Evolutionary conservation across 345 rosid species (phyloP), one percentile per base, ranked within the genome.

Genomic region (Crucihimalaya himalaica): DNA sequence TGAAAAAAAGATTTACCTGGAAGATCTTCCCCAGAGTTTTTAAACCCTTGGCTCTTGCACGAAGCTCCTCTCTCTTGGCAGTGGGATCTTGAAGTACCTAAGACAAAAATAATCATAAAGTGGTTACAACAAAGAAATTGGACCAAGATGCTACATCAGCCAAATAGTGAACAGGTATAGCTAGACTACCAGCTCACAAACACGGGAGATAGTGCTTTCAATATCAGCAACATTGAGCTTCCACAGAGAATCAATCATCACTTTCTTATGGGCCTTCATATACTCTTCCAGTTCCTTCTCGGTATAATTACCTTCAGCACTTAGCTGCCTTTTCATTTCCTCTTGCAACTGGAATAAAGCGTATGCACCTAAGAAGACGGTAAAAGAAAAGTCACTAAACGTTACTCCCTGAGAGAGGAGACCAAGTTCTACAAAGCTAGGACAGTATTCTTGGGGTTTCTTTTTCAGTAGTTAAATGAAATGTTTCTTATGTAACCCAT

Each of bases 201-300:
- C 99, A 68, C 86, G 96, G 70, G 92, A 89, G 75, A 95, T 92
- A 29, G 97, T 95, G 67, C 81, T 88, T 80, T 95, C 97, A 20
- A 95, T 92, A 81, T 95, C 99, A 32, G 99, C 99, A 48, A 95
- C 97, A 35, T 95, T 95, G 71, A 95, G 97, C 81, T 95, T 95
- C 99, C 99, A 95, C 57, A 92, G 76, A 12, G 97, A 95, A 83
- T 92, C 97, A 70, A 79, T 92, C 99, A 92, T 88, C 82, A 89
- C 78, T 76, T 95, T 85, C 78, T 95, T 95, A 84, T 95, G 90
- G 66, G 97, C 81, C 72, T 85, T 83, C 91, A 92, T 79, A 75
- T 92, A 95, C 68, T 81, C 88, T 84, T 92, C 97, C 81, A 95
- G 97, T 86, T 95, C 93, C 81, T 86, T 86, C 76, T 95, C 97